Base-by-base conservation (phyloP, 2,329 filamentous ascomycete genomes). In the Xylariaceae sp. region DNA sequence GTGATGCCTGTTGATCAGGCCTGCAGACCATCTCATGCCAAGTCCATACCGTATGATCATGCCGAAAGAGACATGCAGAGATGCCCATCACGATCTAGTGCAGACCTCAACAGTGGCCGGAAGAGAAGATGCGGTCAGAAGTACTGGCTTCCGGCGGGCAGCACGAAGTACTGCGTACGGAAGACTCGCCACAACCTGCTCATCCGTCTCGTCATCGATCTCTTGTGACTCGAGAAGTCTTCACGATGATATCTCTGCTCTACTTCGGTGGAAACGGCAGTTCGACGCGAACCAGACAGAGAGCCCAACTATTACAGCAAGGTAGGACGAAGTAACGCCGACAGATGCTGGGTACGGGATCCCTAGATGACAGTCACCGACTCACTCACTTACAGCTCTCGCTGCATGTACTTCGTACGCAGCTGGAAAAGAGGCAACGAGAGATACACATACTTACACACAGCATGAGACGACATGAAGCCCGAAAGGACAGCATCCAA, bases 81-180 rank as follows among this genome's bases (percentile, higher is more conserved):
- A 13, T 41, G 52, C 37, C 56, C 13, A 49, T 37, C 11, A 18
- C 18, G 37, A 37, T 52, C 48, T 11, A 17, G 49, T 44, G 57
- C 37, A 13, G 30, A 34, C 23, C 23, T 4, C 4, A 30, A 5
- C 23, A 30, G 23, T 30, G 23, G 5, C 23, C 30, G 13, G 51
- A 51, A 51, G 47, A n/a, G 17, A 23, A 55, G 51, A 58, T 53
- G 48, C 41, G 34, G 35, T 58, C 52, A 51, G 34, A 17, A 53
- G 41, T 39, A 44, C 23, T 2, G 51, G 49, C 4, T 30, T 11
- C 6, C 37, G 37, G 11, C 11, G 37, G 9, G 37, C 37, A 41
- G 37, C 11, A 10, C 37, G 8, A 30, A 30, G 23, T 18, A 18
- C 17, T 18, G 17, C 17, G 17, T 5, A 30, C 23, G 23, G 23